These are phyloP conservation scores for Candida glaebosa DNA, from an alignment of 805 yeast genomes.

Conservation along the genomic window DNA sequence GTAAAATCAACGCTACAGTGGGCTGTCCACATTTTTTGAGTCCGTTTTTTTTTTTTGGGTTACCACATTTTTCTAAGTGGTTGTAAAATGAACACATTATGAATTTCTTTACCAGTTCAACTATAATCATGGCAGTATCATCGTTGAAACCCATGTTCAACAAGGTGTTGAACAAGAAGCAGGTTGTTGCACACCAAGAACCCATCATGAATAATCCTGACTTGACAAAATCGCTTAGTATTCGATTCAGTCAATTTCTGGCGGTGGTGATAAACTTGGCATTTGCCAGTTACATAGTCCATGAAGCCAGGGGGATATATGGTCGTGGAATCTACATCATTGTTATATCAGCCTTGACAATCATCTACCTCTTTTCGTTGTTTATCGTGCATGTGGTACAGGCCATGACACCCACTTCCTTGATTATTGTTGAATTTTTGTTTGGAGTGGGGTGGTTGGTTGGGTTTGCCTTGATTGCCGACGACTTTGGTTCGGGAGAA, in stretches of 20 bases:
- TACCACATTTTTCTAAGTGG: too few relatives aligned
- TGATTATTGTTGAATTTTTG: constrained; percentile 9
- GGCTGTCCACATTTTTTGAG: too few relatives aligned
- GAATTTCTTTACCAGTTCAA: too few relatives aligned
- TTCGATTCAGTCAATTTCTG: background rate
- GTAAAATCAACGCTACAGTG: too few relatives aligned
- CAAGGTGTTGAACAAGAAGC: too few relatives aligned
- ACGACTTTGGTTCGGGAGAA: constrained; percentile 6
- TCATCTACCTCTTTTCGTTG: constrained; percentile 6
- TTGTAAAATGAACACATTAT: too few relatives aligned
- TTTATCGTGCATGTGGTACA: background rate
- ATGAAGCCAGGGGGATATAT: background rate
- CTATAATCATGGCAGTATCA: too few relatives aligned
- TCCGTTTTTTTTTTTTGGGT: too few relatives aligned
- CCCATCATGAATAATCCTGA: background rate
- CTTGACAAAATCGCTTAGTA: background rate
- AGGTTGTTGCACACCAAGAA: too few relatives aligned
- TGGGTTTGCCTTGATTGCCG: constrained; percentile 14
- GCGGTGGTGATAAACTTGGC: constrained; percentile 5
- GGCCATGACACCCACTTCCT: constrained; percentile 6
- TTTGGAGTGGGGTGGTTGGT: constrained; percentile 14
- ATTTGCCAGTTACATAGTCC: constrained; percentile 6
- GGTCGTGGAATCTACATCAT: constrained; percentile 6
- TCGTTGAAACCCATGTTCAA: too few relatives aligned
- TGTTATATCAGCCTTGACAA: constrained; percentile 3